Evolutionary conservation across 129 eudicot genomes (phyloP), one percentile per base, ranked within the genome.

Genomic region (Tanacetum coccineum): DNA sequence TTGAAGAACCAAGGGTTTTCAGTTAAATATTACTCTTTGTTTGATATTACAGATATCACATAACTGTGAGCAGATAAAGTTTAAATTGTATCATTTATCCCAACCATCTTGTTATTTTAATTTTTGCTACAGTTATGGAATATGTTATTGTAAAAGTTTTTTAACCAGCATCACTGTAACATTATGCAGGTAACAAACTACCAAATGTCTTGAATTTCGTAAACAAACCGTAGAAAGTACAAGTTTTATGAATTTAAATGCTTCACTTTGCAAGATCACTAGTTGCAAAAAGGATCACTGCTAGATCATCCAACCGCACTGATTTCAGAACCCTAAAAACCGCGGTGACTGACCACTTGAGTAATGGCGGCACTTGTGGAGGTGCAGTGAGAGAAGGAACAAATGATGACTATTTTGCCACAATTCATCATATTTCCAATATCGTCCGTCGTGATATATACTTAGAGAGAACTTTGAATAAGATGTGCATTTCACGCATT

Each of bases 321-420:
- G 39, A 60, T 4, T 26, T 66, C 17, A 82, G 83, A 63, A 70
- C 65, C 57, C 71, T 85, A 30, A 68, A 68, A 73, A 70, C 87
- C 50, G 54, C 39, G 14, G 67, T 64, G 7, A 3, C 39, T 0
- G 71, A 61, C 44, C 68, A 65, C 64, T 18, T 21, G 44, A 68
- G 56, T 50, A 50, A 25, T 42, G 64, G 57, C 57, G 1, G 64
- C 4, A 17, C n/a, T n/a, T n/a, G n/a, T n/a, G n/a, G n/a, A n/a
- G n/a, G 12, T 10, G 56, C 45, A 48, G 81, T 71, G 32, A 76
- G 81, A 76, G 74, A 75, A 14, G 76, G 75, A 56, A 71, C 95
- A 28, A 88, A 88, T 46, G 98, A 93, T 70, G 96, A 88, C 71
- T 93, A 93, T 78, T 93, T 86, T 64, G 96, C 98, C 53, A 85